phyloP scores from a whole-genome alignment of 2,329 filamentous ascomycete species.

The Aspergillus vadensis region DNA sequence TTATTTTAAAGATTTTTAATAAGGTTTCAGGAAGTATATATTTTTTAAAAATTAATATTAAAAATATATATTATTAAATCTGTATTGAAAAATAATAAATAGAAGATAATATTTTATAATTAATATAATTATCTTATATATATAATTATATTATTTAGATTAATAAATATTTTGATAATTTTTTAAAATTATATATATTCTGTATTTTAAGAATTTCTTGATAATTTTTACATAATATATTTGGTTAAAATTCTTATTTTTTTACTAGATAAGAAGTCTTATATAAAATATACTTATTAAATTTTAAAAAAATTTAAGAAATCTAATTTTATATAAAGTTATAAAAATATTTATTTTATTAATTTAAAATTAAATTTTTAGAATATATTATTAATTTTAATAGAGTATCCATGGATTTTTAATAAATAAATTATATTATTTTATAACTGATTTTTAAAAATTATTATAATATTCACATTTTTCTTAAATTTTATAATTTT shows the following conservation, averaged over 20 bases:
- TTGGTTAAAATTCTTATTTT: background rate
- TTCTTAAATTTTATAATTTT: background rate
- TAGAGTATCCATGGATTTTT: background rate
- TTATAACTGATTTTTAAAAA: background rate
- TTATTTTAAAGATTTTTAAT: background rate
- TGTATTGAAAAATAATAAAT: background rate
- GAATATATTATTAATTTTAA: background rate
- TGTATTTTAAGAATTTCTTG: background rate
- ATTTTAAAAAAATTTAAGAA: too few relatives aligned
- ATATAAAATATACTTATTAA: too few relatives aligned
- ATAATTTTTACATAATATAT: background rate
- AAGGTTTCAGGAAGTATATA: background rate
- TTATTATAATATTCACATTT: background rate
- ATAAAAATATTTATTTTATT: too few relatives aligned
- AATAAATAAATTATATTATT: background rate
- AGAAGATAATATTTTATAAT: background rate
- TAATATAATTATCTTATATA: background rate
- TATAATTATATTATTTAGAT: background rate
- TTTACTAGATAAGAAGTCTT: too few relatives aligned
- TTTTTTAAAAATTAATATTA: background rate
- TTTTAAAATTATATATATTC: background rate
- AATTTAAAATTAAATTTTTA: too few relatives aligned
- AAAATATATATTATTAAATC: background rate
- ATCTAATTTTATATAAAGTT: background rate
- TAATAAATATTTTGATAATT: background rate